These are phyloP conservation scores for Lagenaria siceraria DNA, from an alignment of 306 rosid species.

Conservation along the genomic window DNA sequence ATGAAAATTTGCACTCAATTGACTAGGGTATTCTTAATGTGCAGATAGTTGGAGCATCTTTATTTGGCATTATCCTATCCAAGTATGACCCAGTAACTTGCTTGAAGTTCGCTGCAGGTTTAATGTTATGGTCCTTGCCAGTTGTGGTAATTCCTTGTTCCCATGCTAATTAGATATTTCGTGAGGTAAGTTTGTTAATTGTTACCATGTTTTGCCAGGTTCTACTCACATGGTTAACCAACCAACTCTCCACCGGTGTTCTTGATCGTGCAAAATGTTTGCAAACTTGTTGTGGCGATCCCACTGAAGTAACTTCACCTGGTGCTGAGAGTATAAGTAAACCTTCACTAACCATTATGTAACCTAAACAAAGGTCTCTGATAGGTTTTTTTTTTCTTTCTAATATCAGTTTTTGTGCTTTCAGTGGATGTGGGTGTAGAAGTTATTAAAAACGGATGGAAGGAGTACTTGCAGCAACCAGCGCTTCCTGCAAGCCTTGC, in stretches of 20 bases:
- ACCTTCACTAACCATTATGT: constrained; percentile 2
- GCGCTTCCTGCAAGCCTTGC: constrained; percentile 96
- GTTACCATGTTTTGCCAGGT: constrained; percentile 30
- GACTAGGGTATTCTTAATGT: constrained; percentile 14
- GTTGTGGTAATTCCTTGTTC: constrained; percentile 45
- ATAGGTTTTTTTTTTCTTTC: constrained; percentile 12
- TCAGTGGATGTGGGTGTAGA: constrained; percentile 66
- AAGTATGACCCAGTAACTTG: constrained; percentile 76
- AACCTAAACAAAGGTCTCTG: background rate
- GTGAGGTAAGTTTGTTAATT: constrained; percentile 7
- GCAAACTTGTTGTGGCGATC: constrained; percentile 41
- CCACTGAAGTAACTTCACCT: constrained; percentile 28
- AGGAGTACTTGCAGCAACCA: constrained; percentile 80
- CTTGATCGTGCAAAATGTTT: constrained; percentile 76
- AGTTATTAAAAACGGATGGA: constrained; percentile 89
- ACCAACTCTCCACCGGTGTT: constrained; percentile 88
- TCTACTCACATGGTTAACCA: constrained; percentile 55
- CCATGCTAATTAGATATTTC: constrained; percentile 15
- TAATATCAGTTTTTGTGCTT: constrained; percentile 9
- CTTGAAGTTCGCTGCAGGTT: constrained; percentile 62
- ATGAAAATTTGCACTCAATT: constrained; percentile 3
- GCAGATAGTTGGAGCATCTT: constrained; percentile 82
- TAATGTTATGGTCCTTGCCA: constrained; percentile 74
- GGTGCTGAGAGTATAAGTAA: constrained; percentile 44
- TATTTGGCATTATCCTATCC: constrained; percentile 77